A percentile compares a stretch with the other conserved stretches of the same genome.
Conservation (phyloP, 768 basidiomycete genomes). For the Roridomyces roridus region DNA sequence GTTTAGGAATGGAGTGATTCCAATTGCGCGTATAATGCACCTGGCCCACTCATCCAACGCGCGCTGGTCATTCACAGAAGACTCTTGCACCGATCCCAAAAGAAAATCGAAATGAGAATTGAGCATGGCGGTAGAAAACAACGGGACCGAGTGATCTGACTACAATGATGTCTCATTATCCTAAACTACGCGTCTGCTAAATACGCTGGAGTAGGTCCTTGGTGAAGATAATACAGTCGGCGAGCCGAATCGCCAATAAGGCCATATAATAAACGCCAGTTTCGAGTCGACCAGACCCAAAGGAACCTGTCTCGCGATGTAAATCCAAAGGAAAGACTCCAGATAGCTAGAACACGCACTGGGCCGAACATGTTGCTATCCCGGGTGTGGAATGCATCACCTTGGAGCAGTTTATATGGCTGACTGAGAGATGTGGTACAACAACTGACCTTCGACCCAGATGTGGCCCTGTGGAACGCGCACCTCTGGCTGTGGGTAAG, state of each 20-base stretch:
- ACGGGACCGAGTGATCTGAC: too few relatives aligned
- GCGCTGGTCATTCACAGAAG: slow-evolving; percentile 29
- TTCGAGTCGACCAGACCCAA: slow-evolving; percentile 17
- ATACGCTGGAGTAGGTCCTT: slow-evolving; percentile 2
- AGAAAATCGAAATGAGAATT: slow-evolving; percentile 39
- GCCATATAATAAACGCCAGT: slow-evolving; percentile 1
- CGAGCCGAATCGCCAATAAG: slow-evolving; percentile 12
- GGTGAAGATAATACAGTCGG: background rate
- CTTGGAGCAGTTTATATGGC: slow-evolving; percentile 35
- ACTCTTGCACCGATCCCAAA: slow-evolving; percentile 31
- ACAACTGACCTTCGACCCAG: slow-evolving; percentile 72
- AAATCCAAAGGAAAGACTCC: background rate
- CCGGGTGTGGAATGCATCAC: slow-evolving; percentile 69
- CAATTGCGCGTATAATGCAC: slow-evolving; percentile 24
- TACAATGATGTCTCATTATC: too few relatives aligned
- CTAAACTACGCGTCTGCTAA: too few relatives aligned
- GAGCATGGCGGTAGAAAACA: background rate
- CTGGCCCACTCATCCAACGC: slow-evolving; percentile 37
- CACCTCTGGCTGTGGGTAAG: slow-evolving; percentile 62
- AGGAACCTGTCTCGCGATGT: slow-evolving; percentile 10
- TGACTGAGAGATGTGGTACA: slow-evolving; percentile 14
- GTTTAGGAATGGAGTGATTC: slow-evolving; percentile 4
- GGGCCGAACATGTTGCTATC: slow-evolving; percentile 81
- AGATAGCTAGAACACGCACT: slow-evolving; percentile 42
- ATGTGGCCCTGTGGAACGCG: slow-evolving; percentile 65